Percentiles rank a stretch among this genome's conserved stretches.
phyloP scores from a whole-genome alignment of 495 filamentous ascomycete species.

The Friedmanniomyces endolithicus region DNA sequence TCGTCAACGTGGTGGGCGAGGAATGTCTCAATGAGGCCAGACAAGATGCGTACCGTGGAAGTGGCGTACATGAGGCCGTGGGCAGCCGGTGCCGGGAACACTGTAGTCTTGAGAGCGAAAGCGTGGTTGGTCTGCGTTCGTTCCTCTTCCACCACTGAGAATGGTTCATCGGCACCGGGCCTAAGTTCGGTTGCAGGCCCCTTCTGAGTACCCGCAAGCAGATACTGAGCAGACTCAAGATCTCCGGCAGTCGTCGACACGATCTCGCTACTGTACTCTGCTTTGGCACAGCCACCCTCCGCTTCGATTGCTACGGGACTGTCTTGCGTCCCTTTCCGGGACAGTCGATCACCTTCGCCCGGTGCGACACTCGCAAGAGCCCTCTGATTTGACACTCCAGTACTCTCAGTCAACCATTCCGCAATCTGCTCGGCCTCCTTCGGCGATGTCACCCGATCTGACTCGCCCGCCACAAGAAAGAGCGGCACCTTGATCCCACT shows the following conservation, averaged over 20 bases:
- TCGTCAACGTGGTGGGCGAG: slow-evolving; percentile 59
- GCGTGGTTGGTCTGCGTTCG: slow-evolving; percentile 5
- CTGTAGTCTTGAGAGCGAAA: slow-evolving; percentile 48
- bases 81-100: slow-evolving; percentile 65
- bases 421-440: slow-evolving; percentile 59
- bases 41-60: slow-evolving; percentile 58
- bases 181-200: neutral
- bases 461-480: slow-evolving; percentile 64
- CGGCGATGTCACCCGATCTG: slow-evolving; percentile 61
- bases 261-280: neutral
- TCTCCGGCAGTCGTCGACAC: neutral
- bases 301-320: neutral
- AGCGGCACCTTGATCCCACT: slow-evolving; percentile 57
- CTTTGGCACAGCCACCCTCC: neutral
- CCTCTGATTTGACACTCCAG: slow-evolving; percentile 11
- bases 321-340: neutral
- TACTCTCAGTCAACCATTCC: slow-evolving; percentile 38
- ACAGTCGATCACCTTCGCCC: neutral
- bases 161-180: neutral
- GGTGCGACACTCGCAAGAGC: slow-evolving; percentile 5
- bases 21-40: slow-evolving; percentile 73
- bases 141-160: neutral
- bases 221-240: neutral
- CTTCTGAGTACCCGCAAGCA: neutral
- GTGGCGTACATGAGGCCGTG: slow-evolving; percentile 79